Conservation (phyloP, 2,329 filamentous ascomycete species). For the Diaporthe ampelina region DNA sequence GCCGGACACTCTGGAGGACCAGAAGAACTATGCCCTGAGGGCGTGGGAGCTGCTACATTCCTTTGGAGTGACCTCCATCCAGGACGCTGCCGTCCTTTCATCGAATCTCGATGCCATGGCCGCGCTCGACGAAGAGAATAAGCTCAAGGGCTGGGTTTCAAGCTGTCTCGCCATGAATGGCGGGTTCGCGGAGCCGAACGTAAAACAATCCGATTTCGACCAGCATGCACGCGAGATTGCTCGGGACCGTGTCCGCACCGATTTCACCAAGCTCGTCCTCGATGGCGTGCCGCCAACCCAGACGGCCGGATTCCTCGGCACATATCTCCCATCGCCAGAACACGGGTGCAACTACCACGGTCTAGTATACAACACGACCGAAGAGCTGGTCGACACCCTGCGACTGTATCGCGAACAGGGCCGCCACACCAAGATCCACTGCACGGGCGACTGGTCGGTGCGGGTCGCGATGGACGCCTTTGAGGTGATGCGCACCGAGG, state of each 20-base stretch:
- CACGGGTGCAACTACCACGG: conserved; percentile 10
- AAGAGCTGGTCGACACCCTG: not conserved
- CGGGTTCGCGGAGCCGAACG: not conserved
- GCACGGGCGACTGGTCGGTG: not conserved
- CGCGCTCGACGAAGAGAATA: not conserved
- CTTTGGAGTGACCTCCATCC: not conserved
- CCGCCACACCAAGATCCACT: conserved; percentile 2
- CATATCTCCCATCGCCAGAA: not conserved
- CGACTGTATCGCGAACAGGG: not conserved
- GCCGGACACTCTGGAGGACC: not conserved
- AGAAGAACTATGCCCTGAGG: not conserved
- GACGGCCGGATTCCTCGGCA: not conserved
- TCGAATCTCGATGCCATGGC: not conserved
- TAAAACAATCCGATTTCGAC: not conserved
- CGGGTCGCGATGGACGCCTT: not conserved
- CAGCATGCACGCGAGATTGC: not conserved
- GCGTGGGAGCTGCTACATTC: conserved; percentile 4
- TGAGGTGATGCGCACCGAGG: not conserved
- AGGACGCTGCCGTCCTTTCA: not conserved
- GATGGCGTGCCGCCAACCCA: conserved; percentile 1
- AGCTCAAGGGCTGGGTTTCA: conserved; percentile 3
- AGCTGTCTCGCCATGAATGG: not conserved
- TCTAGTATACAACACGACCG: not conserved
- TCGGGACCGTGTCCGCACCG: conserved; percentile 1
- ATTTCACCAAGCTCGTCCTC: conserved; percentile 2